A percentile compares a stretch with the other conserved stretches of the same genome.
These are phyloP conservation scores for Rhazya stricta DNA, from an alignment of 257 asterid genomes.

Conservation along the genomic window DNA sequence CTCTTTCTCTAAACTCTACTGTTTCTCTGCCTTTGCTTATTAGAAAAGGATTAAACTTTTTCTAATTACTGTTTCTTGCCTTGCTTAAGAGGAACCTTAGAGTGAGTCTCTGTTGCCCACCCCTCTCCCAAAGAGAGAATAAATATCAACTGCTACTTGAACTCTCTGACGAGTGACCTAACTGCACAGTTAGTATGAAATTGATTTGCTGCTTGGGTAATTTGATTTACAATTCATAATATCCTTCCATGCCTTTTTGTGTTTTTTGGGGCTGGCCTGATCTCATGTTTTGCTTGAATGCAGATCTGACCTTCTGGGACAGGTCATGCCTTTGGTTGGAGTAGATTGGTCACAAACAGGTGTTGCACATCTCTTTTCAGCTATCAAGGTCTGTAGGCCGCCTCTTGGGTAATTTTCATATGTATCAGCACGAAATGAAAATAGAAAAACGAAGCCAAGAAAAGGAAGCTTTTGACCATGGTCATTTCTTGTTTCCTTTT, in stretches of 20 bases:
- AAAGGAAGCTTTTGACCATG: background rate
- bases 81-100: background rate
- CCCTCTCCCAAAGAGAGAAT: background rate
- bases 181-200: background rate
- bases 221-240: background rate
- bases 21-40: no score
- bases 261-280: conserved; percentile 5
- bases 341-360: conserved; percentile 97
- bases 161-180: background rate
- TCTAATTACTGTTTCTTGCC: background rate
- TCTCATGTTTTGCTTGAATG: conserved; percentile 4
- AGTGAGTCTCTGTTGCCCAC: background rate
- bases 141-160: background rate
- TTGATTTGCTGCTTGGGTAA: background rate
- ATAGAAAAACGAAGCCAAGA: background rate
- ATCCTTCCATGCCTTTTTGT: background rate
- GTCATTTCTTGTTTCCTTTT: background rate
- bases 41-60: no score
- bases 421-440: background rate
- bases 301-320: conserved; percentile 95
- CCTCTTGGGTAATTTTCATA: background rate
- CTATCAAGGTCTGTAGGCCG: conserved; percentile 64
- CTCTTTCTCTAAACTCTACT: no score
- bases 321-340: conserved; percentile 97
- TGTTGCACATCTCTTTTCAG: conserved; percentile 91